Conservation (phyloP, 2,329 filamentous ascomycete genomes). For the Diaporthe australafricana region DNA sequence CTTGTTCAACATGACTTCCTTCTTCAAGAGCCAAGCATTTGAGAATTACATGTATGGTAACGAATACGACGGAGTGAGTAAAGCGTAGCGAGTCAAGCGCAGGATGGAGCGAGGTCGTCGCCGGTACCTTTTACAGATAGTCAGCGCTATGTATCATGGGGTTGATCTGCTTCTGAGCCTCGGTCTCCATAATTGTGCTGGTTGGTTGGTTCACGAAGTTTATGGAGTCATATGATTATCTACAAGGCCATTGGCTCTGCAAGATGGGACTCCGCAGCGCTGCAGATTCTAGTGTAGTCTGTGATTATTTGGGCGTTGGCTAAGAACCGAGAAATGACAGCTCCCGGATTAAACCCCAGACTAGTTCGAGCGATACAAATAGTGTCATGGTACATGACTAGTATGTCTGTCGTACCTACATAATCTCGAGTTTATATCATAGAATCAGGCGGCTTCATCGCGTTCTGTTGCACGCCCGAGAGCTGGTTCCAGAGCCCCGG, state of each 20-base stretch:
- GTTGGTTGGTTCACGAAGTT: constrained; percentile 1
- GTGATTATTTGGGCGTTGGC: neutral
- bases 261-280: neutral
- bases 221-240: constrained; percentile 5
- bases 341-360: neutral
- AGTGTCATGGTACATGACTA: neutral
- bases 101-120: neutral
- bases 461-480: neutral
- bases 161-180: neutral
- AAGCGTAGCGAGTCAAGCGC: neutral
- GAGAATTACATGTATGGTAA: neutral
- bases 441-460: too few relatives aligned
- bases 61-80: neutral
- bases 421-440: too few relatives aligned
- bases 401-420: neutral
- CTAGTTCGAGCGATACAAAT: neutral
- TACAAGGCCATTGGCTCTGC: constrained; percentile 11
- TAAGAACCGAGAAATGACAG: constrained; percentile 3
- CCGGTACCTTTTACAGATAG: neutral
- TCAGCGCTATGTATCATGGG: neutral
- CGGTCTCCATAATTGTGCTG: constrained; percentile 11
- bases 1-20: neutral
- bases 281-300: constrained; percentile 8
- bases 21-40: neutral
- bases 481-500: neutral